phyloP scores from a whole-genome alignment of 768 basidiomycete species.

The Boletus rubescentipes region DNA sequence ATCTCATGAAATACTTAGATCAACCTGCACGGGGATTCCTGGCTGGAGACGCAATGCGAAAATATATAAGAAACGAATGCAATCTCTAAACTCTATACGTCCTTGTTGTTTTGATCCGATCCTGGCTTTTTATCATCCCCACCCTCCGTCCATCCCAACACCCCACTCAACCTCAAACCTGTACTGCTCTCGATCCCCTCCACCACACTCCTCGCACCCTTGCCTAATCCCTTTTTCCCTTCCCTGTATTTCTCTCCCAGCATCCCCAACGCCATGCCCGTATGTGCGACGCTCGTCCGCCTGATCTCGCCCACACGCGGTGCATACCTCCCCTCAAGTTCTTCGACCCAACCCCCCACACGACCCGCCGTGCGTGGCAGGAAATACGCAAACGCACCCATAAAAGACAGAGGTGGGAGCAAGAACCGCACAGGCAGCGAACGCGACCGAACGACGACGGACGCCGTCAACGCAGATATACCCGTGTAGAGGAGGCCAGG shows the following conservation, averaged over 20 bases:
- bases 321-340: slow-evolving; percentile 68
- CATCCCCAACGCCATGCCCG: slow-evolving; percentile 56
- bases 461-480: slow-evolving; percentile 83
- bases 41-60: background rate
- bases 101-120: slow-evolving; percentile 18
- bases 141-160: slow-evolving; percentile 43
- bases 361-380: slow-evolving; percentile 80
- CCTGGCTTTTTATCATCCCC: slow-evolving; percentile 11
- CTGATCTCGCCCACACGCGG: slow-evolving; percentile 71
- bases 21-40: background rate
- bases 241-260: slow-evolving; percentile 50
- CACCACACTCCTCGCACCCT: slow-evolving; percentile 47
- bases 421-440: slow-evolving; percentile 63
- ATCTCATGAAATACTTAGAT: background rate
- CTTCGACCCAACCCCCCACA: slow-evolving; percentile 59
- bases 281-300: slow-evolving; percentile 59
- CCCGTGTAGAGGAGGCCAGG: slow-evolving; percentile 92
- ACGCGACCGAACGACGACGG: slow-evolving; percentile 82
- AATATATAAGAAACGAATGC: background rate
- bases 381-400: slow-evolving; percentile 76
- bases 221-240: slow-evolving; percentile 44
- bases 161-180: slow-evolving; percentile 69
- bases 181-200: slow-evolving; percentile 64
- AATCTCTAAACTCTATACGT: slow-evolving; percentile 7
- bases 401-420: slow-evolving; percentile 73